Evolutionary conservation across 1,284 basidiomycete species (phyloP), one percentile per base, ranked within the genome.

Genomic region (Tremellales sp.): DNA sequence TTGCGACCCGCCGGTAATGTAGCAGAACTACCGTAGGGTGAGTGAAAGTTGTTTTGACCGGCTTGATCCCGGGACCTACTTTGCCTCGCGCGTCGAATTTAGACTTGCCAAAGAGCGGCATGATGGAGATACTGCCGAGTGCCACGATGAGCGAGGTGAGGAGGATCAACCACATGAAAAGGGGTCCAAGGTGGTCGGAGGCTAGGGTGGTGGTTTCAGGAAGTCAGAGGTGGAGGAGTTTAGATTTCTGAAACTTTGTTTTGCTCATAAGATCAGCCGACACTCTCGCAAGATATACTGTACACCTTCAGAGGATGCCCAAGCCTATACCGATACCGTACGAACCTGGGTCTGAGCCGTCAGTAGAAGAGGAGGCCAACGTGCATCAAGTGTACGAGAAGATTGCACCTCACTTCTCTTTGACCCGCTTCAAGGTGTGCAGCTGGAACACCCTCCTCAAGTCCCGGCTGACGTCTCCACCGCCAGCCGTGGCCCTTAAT

Each of bases 401-500:
- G 51, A 97, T 97, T 51, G 93, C 93, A 0, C 73, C 80, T 5
- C 93, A 97, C 72, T 97, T 97, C 69, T 89, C 90, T 6, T 84
- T 85, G 14, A 97, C 93, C 4, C 79, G 93, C 29, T 93, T 97
- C 76, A 97, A 97, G 77, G 88, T 87, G 54, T 28, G n/a, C 14
- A 21, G 9, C 24, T 25, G 16, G 38, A 22, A 6, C 5, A 16
- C 14, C 25, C 16, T 16, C 10, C 9, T 2, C 26, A 14, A 28
- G 6, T 14, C n/a, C 18, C 14, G 29, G 22, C 44, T 40, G 16
- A 45, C 3, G 19, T 13, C 16, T 3, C 9, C 7, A 39, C 27
- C 24, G 46, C 45, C 61, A 92, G 85, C 92, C 92, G 50, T 99
- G 94, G 94, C 94, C 94, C 0, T 81, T 97, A 51, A 88, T 97